Evolutionary conservation across 2,329 filamentous ascomycete species (phyloP).

Genomic region (Ceratocystis colombiana): DNA sequence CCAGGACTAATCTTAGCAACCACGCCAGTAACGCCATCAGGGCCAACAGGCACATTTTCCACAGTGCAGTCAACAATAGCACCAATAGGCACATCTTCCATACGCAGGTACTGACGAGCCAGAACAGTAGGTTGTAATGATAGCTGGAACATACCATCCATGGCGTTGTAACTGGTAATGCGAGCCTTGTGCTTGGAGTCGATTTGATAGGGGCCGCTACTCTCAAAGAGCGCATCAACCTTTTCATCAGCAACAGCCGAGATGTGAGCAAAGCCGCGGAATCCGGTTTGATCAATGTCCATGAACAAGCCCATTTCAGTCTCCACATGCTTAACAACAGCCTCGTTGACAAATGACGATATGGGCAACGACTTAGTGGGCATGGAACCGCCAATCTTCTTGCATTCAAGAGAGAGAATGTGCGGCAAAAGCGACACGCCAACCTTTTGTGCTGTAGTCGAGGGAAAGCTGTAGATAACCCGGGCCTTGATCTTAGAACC

Average conservation of each 20-base stretch:
- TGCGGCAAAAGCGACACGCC: slow-evolving; percentile 86
- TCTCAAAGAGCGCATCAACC: slow-evolving; percentile 68
- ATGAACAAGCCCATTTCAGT: slow-evolving; percentile 72
- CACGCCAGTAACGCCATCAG: slow-evolving; percentile 67
- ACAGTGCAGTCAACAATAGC: slow-evolving; percentile 71
- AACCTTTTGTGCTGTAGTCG: slow-evolving; percentile 67
- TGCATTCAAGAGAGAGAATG: slow-evolving; percentile 52
- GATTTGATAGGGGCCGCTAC: slow-evolving; percentile 65
- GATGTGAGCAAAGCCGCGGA: slow-evolving; percentile 87
- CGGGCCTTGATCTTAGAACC: slow-evolving; percentile 77
- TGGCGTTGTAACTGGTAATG: slow-evolving; percentile 72
- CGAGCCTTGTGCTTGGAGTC: slow-evolving; percentile 71
- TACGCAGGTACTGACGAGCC: slow-evolving; percentile 78
- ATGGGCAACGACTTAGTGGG: slow-evolving; percentile 55
- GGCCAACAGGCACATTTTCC: slow-evolving; percentile 71
- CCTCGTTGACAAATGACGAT: slow-evolving; percentile 66
- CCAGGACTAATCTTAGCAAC: slow-evolving; percentile 77
- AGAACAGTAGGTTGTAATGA: slow-evolving; percentile 75
- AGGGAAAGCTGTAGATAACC: slow-evolving; percentile 78
- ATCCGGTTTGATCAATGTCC: slow-evolving; percentile 51
- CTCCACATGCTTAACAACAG: slow-evolving; percentile 71
- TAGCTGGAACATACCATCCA: slow-evolving; percentile 77
- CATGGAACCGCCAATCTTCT: slow-evolving; percentile 35
- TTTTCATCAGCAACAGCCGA: slow-evolving; percentile 85
- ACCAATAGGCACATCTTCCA: slow-evolving; percentile 80